Evolutionary conservation across 345 rosid genomes (phyloP).

Genomic region (Bruguiera gymnorhiza): DNA sequence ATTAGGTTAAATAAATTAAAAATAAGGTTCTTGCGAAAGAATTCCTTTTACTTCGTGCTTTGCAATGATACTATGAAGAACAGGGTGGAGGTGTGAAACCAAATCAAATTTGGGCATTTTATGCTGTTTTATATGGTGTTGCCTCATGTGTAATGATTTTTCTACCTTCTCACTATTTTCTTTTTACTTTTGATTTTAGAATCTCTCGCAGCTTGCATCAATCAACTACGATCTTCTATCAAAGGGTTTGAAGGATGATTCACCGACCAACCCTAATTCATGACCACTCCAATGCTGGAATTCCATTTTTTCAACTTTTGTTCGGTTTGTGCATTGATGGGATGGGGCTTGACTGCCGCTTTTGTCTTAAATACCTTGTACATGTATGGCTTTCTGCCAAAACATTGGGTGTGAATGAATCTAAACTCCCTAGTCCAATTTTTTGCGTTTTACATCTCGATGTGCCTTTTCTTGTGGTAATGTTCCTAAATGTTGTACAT

Average conservation of each 20-base stretch:
- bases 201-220: constrained; percentile 94
- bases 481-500: neutral
- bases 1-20: too few relatives aligned
- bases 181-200: constrained; percentile 41
- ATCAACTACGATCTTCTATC: constrained; percentile 97
- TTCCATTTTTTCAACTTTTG: constrained; percentile 7
- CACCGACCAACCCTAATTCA: constrained; percentile 41
- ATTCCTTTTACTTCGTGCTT: too few relatives aligned
- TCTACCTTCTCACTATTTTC: constrained; percentile 3
- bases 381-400: constrained; percentile 50
- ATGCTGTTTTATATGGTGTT: neutral
- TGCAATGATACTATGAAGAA: too few relatives aligned
- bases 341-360: constrained; percentile 20
- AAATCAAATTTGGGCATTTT: neutral
- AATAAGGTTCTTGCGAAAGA: too few relatives aligned
- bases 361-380: constrained; percentile 58
- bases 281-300: constrained; percentile 27
- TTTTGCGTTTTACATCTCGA: too few relatives aligned
- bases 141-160: neutral
- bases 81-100: too few relatives aligned
- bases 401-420: neutral
- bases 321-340: constrained; percentile 22
- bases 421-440: too few relatives aligned
- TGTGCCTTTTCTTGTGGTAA: too few relatives aligned
- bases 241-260: constrained; percentile 92